Evolutionary conservation across 2,329 filamentous ascomycete genomes (phyloP), one percentile per base, ranked within the genome.

Genomic region (Hypoxylon sp.): DNA sequence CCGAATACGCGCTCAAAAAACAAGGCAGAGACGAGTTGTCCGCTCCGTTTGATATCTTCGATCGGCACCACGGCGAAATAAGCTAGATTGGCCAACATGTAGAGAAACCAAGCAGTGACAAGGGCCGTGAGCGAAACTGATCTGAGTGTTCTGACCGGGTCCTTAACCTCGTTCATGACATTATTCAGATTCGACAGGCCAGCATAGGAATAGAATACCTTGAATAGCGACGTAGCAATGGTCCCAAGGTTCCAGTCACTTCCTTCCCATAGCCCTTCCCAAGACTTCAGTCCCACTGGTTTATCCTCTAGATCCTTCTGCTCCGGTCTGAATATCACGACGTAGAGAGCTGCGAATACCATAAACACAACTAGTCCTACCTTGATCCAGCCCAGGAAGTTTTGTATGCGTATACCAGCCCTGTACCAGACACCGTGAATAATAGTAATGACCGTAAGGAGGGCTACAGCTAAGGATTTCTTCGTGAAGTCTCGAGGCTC

Each of bases 211-310:
- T 92, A 92, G 48, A 90, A 87, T 0, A 92, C 88, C 71, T 90
- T 90, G 79, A 90, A 90, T 0, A 93, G 78, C 0, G 90, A 85
- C 0, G 90, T 91, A 0, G 89, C 87, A n/a, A 93, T 81, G 1
- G 87, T 82, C 30, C 89, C 88, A 84, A 89, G 91, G 73, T 86
- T 90, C 89, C 90, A 92, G 60, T 89, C 87, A 1, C 88, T 91
- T 34, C 84, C 88, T 45, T 86, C 82, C 88, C 89, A 92, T 0
- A 91, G 72, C 0, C 82, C 78, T 17, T 86, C 81, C 84, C 87
- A 90, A 0, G 77, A 75, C 23, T 74, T 51, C 36, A 53, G 38
- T 41, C 28, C 59, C 51, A 60, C 63, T 17, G 58, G 64, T 21
- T 65, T 61, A 28, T 53, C 60, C 2, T 60, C 64, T 34, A 52